Evolutionary conservation across 202 grass and related monocot genomes (phyloP), one percentile per base, ranked within the genome.

Genomic region (Panicum virgatum): DNA sequence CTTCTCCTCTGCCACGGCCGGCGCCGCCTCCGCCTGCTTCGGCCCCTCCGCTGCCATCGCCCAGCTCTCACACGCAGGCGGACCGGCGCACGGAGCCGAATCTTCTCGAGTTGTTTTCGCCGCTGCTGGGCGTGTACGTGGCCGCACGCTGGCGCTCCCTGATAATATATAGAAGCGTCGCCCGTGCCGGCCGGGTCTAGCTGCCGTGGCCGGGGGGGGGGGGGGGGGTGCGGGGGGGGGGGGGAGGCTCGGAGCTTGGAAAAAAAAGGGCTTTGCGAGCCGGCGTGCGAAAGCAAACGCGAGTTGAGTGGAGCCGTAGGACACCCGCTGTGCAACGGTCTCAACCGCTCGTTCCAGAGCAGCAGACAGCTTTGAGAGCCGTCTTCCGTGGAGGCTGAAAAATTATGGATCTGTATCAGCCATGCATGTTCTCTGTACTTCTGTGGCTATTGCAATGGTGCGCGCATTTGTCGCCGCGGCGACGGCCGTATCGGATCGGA

Each of bases 31-130:
- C 30, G 72, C 61, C 76, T 92, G 84, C 85, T 91, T 92, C 5
- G 86, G 52, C 13, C 42, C 93, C 68, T 88, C 93, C 64, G 48
- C 78, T 12, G 85, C 80, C 91, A 91, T 97, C 58, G 26, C 70
- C 47, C 36, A 74, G 53, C 85, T 66, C 32, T 15, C 50, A 38
- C 47, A 18, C 38, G 69, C 63, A 80, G 36, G 61, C 52, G 30
- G 19, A 18, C 45, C 39, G 32, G n/a, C 45, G 80, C 42, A 65
- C 54, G 22, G 45, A 15, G 39, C 59, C 58, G 59, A 44, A 72
- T 74, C 46, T 20, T 69, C 20, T 45, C 40, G 36, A 82, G 0
- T 34, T 58, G 59, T 16, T 69, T 44, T 25, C 37, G 48, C 48
- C 15, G 69, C 9, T 12, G 67, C 44, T 43, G 36, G 20, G 22